These are phyloP conservation scores for Emericellopsis cladophorae DNA, from an alignment of 2,329 filamentous ascomycete species.

Conservation along the genomic window DNA sequence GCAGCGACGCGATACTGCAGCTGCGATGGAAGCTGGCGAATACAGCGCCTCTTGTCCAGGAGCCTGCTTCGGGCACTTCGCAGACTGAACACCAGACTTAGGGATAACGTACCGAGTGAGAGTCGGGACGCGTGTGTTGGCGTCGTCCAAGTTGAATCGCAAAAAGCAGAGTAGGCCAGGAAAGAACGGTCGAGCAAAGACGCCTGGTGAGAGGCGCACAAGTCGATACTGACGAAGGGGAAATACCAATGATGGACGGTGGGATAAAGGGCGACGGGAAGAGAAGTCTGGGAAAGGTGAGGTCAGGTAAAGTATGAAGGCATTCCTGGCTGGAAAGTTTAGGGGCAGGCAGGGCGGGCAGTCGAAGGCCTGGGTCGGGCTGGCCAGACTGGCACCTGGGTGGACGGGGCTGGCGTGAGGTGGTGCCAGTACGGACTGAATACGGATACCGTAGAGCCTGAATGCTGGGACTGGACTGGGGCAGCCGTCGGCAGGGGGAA, in stretches of 20 bases:
- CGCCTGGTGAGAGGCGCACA: background rate
- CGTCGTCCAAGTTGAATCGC: conserved; percentile 1
- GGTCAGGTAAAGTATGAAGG: conserved; percentile 3
- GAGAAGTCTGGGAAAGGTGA: conserved; percentile 2
- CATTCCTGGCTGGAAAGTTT: background rate
- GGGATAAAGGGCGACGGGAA: conserved; percentile 1
- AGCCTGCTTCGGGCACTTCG: too few species aligned
- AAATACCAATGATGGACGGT: conserved; percentile 2
- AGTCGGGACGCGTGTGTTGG: conserved; percentile 1
- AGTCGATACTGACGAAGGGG: background rate
- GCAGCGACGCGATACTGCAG: too few species aligned
- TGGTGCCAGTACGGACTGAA: background rate
- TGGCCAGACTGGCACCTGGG: background rate
- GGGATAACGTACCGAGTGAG: conserved; percentile 1
- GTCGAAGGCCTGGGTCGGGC: too few species aligned
- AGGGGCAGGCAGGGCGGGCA: conserved; percentile 1
- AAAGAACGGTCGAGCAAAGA: conserved; percentile 2
- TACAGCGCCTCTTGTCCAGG: too few species aligned
- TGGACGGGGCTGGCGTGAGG: background rate
- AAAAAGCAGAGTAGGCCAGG: conserved; percentile 2
- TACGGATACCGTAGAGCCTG: background rate
- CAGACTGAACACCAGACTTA: too few species aligned
- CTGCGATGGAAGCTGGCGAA: too few species aligned
- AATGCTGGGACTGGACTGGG: background rate
- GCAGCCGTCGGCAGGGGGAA: background rate